A percentile compares a stretch with the other conserved stretches of the same genome.
phyloP scores from a whole-genome alignment of 306 rosid species.

The Glycine latifolia region DNA sequence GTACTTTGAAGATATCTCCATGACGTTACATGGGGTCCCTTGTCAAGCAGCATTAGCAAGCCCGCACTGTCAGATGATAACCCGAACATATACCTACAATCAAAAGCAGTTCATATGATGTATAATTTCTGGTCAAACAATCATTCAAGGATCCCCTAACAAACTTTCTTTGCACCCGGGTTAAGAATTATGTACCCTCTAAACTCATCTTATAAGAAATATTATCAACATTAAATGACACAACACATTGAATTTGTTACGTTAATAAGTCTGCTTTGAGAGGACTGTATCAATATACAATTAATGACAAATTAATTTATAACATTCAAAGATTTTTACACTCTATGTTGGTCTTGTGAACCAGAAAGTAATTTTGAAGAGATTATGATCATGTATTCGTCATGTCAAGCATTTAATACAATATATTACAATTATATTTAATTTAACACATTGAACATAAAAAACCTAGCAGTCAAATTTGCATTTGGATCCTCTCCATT shows the following conservation, averaged over 20 bases:
- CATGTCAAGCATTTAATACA: slow-evolving; percentile 20
- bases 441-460: no score
- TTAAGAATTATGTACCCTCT: neutral
- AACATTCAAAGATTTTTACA: slow-evolving; percentile 12
- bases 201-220: neutral
- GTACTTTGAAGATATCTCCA: slow-evolving; percentile 83
- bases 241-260: neutral
- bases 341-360: neutral
- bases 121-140: slow-evolving; percentile 24
- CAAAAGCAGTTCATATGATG: slow-evolving; percentile 38
- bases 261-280: neutral
- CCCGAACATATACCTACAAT: slow-evolving; percentile 75
- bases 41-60: slow-evolving; percentile 81
- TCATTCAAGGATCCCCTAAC: slow-evolving; percentile 13
- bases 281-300: neutral
- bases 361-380: neutral
- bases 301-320: no score
- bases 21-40: slow-evolving; percentile 62
- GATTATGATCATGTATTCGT: slow-evolving; percentile 4
- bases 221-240: slow-evolving; percentile 9
- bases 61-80: slow-evolving; percentile 67
- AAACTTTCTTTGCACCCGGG: neutral
- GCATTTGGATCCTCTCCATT: no score
- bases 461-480: no score
- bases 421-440: neutral